Evolutionary conservation across 2,329 filamentous ascomycete genomes (phyloP), one percentile per base, ranked within the genome.

Genomic region (Exophiala xenobiotica): DNA sequence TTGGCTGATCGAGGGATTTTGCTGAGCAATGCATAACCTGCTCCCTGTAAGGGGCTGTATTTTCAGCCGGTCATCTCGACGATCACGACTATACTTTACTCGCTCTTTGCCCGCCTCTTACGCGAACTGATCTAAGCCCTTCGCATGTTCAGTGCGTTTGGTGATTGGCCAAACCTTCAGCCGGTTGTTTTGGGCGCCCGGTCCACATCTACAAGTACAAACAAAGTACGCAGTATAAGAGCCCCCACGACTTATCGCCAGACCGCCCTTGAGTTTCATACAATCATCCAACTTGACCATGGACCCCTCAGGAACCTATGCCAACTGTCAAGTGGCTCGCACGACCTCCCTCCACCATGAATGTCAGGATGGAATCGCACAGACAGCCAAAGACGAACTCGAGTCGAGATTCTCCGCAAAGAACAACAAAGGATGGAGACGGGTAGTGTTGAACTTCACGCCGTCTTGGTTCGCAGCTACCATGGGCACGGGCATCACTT

Each of bases 401-500:
- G 33, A 39, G 11, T 42, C 40, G 11, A 46, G 20, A 20, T 53
- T 53, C n/a, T 27, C 43, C 6, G 43, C 75, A 12, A 66, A 67
- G 50, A 61, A 68, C 54, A 64, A 70, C 24, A 44, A 57, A 18
- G 56, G 56, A 47, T 56, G 50, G 45, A 23, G 54, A 23, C 31
- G 46, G n/a, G 43, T 56, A n/a, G 50, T 56, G 19, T 27, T 53
- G 49, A 77, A 80, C 61, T 80, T 80, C 59, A 79, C 74, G 23
- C 78, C 78, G 24, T 80, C 77, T 64, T 83, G 80, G 80, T 82
- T 82, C 60, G 70, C 77, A 3, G 74, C 78, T 20, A 81, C 73
- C 39, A 82, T 88, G 83, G 83, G 84, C 24, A 87, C 83, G 0
- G 85, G 83, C 9, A 81, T 87, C 37, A 78, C 83, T 4, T 80